Percentiles rank a stretch among this genome's conserved stretches.
These are phyloP conservation scores for Euphorbia celastroides DNA, from an alignment of 441 rosid species.

Conservation along the genomic window DNA sequence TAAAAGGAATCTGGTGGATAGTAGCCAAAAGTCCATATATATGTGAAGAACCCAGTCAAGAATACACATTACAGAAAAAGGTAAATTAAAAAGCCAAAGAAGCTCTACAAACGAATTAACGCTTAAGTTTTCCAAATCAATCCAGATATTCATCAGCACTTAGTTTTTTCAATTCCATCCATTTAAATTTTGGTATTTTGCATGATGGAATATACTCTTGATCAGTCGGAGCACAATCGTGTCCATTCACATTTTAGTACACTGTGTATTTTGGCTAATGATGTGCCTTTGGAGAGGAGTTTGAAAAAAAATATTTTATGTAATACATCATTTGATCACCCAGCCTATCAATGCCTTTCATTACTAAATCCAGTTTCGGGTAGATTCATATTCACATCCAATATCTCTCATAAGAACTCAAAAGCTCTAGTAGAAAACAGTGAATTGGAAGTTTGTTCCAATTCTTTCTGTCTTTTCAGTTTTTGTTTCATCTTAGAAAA, in stretches of 20 bases:
- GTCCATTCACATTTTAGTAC: neutral
- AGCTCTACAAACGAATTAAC: neutral
- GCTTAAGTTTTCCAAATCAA: neutral
- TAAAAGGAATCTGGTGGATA: neutral
- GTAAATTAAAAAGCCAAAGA: neutral
- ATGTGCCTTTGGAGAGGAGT: neutral
- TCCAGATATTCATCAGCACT: neutral
- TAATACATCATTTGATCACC: neutral
- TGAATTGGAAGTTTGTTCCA: neutral
- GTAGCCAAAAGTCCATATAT: neutral
- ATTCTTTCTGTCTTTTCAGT: neutral
- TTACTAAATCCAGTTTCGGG: neutral
- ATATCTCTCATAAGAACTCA: neutral
- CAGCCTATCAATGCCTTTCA: neutral
- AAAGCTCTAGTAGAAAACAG: neutral
- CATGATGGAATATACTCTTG: neutral
- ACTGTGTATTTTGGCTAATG: neutral
- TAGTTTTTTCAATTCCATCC: neutral
- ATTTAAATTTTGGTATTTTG: neutral
- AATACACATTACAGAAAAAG: neutral
- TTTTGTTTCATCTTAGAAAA: neutral
- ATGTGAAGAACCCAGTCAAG: neutral
- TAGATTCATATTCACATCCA: neutral
- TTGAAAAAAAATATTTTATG: neutral
- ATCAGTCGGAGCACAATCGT: neutral